Conservation (phyloP, 179 eudicot genomes). For the Spinacia oleracea region DNA sequence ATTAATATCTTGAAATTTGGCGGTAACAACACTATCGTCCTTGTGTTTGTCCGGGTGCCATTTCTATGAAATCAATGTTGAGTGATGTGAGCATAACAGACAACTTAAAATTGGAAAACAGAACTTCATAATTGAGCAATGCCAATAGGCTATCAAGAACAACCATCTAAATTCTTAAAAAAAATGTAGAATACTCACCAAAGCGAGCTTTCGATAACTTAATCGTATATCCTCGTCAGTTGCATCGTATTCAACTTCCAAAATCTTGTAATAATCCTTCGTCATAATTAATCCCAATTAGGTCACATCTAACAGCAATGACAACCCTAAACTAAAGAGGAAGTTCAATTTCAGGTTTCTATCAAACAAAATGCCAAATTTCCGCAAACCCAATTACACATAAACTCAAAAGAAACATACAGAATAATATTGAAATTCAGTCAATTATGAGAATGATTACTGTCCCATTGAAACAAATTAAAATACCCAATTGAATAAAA, state of each 20-base stretch:
- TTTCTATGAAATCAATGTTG: constrained; percentile 40
- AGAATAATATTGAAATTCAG: neutral
- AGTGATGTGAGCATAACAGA: constrained; percentile 1
- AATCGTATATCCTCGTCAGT: constrained; percentile 54
- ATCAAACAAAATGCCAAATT: neutral
- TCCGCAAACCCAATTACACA: neutral
- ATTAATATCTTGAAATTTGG: constrained; percentile 61
- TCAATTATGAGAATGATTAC: neutral
- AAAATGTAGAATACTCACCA: constrained; percentile 45
- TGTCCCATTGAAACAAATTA: neutral
- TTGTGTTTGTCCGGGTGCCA: constrained; percentile 80
- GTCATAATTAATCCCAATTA: constrained; percentile 17
- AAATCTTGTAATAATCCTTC: constrained; percentile 61
- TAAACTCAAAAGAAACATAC: neutral
- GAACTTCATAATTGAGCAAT: neutral
- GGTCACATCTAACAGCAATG: constrained; percentile 17
- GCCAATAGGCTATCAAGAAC: neutral
- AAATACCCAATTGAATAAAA: neutral
- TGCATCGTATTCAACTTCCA: constrained; percentile 67
- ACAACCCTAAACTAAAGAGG: neutral
- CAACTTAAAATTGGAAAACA: neutral
- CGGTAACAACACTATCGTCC: constrained; percentile 49
- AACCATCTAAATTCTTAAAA: neutral
- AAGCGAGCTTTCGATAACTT: constrained; percentile 55
- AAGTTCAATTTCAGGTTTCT: neutral